Base-by-base conservation (phyloP, 805 yeast genomes). In the Schizosaccharomyces lindneri region DNA sequence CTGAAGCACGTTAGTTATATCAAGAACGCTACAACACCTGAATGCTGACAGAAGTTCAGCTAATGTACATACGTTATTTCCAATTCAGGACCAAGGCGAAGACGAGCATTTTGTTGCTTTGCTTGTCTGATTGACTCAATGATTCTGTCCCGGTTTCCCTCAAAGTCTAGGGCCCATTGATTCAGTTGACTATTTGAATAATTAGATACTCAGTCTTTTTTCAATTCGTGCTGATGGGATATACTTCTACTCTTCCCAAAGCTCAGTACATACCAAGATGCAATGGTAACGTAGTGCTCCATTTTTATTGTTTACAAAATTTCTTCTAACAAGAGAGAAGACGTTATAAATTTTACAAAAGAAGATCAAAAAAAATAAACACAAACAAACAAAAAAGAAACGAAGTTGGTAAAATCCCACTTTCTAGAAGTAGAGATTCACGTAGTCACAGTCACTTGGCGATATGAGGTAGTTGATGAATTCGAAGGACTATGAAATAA, bases 161-260 rank as follows among this genome's bases (percentile, higher is more conserved):
- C 97, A 71, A 87, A 93, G 71, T 93, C 99, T 62, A 93, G 76
- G 0, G 98, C 96, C 99, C 99, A 93, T 78, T 93, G 99, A 74
- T 93, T 93, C 65, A 93, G 77, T 67, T 89, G 87, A 73, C 67
- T 65, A 32, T 15, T 5, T 48, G 32, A 59, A 13, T n/a, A 13
- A 9, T 9, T 27, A 27, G 61, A 29, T n/a, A 21, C n/a, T 17
- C 29, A 31, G 43, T 51, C 19, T 27, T 27, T 27, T 27, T 27
- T 27, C 27, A 27, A 27, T 27, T 27, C 27, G 2, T 27, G 3
- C 3, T 27, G 27, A 27, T 27, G 27, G 27, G 27, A 27, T 27
- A 2, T 27, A 27, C 27, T 27, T n/a, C 48, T 19, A 48, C 3
- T 24, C 4, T 13, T 24, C 27, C 21, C 19, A 57, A 51, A n/a